phyloP scores from a whole-genome alignment of 2,329 filamentous ascomycete species.

The Talaromyces piceae region DNA sequence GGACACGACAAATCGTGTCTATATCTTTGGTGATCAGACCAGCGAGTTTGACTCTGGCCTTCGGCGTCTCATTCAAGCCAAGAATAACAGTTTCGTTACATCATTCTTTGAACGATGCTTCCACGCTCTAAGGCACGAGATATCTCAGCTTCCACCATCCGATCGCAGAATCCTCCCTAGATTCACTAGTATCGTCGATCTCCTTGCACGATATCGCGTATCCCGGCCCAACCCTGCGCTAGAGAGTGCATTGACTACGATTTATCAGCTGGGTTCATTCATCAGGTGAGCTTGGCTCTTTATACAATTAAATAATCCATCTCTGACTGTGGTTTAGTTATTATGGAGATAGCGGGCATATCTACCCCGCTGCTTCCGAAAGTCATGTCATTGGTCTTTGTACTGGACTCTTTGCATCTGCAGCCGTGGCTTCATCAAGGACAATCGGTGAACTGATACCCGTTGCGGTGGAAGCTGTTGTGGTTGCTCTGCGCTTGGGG shows the following conservation, averaged over 20 bases:
- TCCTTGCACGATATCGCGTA: slow-evolving; percentile 28
- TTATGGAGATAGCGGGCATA: slow-evolving; percentile 35
- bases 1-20: slow-evolving; percentile 27
- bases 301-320: not conserved
- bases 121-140: slow-evolving; percentile 35
- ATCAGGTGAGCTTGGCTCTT: slow-evolving; percentile 31
- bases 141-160: slow-evolving; percentile 27
- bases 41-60: slow-evolving; percentile 36
- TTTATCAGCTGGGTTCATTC: slow-evolving; percentile 38
- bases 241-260: slow-evolving; percentile 37
- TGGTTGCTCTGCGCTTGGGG: slow-evolving; percentile 38
- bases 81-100: slow-evolving; percentile 35
- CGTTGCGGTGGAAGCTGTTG: slow-evolving; percentile 35
- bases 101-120: slow-evolving; percentile 38
- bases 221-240: slow-evolving; percentile 31
- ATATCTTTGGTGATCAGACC: slow-evolving; percentile 43
- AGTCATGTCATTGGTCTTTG: slow-evolving; percentile 36
- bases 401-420: slow-evolving; percentile 35
- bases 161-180: slow-evolving; percentile 30
- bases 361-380: slow-evolving; percentile 32
- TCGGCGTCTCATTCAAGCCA: slow-evolving; percentile 33
- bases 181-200: slow-evolving; percentile 33
- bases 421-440: slow-evolving; percentile 32
- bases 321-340: slow-evolving; percentile 24
- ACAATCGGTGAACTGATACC: slow-evolving; percentile 37